These are phyloP conservation scores for Penicillium pulvis DNA, from an alignment of 495 filamentous ascomycete species.

Conservation along the genomic window DNA sequence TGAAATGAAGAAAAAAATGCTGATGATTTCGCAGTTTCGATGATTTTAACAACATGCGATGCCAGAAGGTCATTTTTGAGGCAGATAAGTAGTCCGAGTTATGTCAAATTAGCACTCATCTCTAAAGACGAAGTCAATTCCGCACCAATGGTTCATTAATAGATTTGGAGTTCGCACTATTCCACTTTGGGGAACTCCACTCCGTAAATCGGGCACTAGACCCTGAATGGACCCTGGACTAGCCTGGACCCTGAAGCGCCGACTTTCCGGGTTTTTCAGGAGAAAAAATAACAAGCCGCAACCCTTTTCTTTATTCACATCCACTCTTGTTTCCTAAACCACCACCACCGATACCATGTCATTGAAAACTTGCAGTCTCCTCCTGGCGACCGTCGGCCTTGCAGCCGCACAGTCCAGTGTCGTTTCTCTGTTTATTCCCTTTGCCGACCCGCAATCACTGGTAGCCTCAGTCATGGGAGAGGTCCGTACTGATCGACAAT, in stretches of 20 bases:
- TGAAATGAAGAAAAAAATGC: background rate
- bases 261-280: background rate
- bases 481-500: constrained; percentile 17
- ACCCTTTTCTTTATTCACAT: background rate
- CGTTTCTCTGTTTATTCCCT: constrained; percentile 39
- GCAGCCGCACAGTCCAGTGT: constrained; percentile 32
- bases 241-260: background rate
- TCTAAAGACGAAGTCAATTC: too few relatives aligned
- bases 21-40: constrained; percentile 26
- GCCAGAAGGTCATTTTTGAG: constrained; percentile 43
- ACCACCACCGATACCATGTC: constrained; percentile 3
- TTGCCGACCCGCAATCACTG: constrained; percentile 36
- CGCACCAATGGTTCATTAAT: constrained; percentile 1
- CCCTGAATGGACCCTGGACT: background rate
- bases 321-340: background rate
- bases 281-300: background rate
- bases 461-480: constrained; percentile 42
- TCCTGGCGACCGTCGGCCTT: constrained; percentile 21
- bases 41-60: constrained; percentile 40
- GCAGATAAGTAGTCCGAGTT: constrained; percentile 26
- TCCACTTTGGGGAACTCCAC: background rate
- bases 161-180: background rate
- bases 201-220: background rate
- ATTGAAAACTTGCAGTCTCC: background rate
- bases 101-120: constrained; percentile 1